These are phyloP conservation scores for Lenzites betulinus DNA, from an alignment of 768 basidiomycete genomes.

Conservation along the genomic window DNA sequence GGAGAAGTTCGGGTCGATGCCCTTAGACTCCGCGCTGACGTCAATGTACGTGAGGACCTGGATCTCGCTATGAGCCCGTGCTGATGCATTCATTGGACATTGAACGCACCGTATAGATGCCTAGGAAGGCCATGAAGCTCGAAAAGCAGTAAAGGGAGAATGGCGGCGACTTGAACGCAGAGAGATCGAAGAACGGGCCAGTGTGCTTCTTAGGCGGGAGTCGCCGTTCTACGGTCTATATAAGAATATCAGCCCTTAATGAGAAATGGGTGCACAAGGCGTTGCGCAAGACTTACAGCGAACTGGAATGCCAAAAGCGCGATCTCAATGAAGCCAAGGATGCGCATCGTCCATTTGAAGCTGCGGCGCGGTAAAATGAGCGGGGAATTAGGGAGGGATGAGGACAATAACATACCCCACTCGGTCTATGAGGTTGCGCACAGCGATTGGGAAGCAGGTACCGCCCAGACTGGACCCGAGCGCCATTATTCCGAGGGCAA, in stretches of 20 bases:
- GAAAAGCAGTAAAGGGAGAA: conserved; percentile 63
- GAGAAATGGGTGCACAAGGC: not conserved
- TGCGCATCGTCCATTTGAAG: conserved; percentile 77
- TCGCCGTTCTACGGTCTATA: conserved; percentile 40
- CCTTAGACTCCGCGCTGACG: conserved; percentile 52
- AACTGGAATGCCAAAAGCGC: conserved; percentile 38
- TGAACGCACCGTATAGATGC: conserved; percentile 61
- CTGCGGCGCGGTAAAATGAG: not conserved
- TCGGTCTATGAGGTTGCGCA: conserved; percentile 52
- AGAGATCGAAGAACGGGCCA: conserved; percentile 66
- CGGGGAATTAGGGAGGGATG: not conserved
- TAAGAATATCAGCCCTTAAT: conserved; percentile 25
- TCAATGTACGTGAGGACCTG: conserved; percentile 70
- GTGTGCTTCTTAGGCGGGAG: conserved; percentile 53
- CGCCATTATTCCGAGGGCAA: conserved; percentile 64
- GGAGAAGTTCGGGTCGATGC: conserved; percentile 50
- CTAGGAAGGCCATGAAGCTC: conserved; percentile 60
- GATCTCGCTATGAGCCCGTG: too few species aligned
- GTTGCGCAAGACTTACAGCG: conserved; percentile 18
- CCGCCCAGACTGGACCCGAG: conserved; percentile 72
- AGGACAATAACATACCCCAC: conserved; percentile 50
- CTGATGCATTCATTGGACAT: not conserved
- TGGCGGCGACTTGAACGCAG: conserved; percentile 49
- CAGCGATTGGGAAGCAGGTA: conserved; percentile 62
- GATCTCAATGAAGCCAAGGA: conserved; percentile 64